A percentile compares a stretch with the other conserved stretches of the same genome.
phyloP scores from a whole-genome alignment of 768 basidiomycete species.

The Mycena pura region DNA sequence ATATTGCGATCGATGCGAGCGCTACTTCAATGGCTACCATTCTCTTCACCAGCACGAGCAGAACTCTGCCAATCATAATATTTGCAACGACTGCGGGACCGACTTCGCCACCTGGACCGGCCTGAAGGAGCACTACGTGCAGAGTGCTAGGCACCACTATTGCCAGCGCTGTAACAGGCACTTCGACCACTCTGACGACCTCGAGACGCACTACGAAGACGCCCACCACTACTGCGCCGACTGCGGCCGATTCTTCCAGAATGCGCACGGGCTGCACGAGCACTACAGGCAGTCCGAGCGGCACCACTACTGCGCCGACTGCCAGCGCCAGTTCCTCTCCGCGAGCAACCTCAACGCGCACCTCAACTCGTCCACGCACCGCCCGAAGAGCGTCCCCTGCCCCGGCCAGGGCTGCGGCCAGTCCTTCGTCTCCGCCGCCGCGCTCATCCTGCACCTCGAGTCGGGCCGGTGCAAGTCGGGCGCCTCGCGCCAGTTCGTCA shows the following conservation, averaged over 20 bases:
- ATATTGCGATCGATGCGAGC: slow-evolving; percentile 47
- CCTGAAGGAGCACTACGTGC: slow-evolving; percentile 58
- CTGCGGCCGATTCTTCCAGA: slow-evolving; percentile 52
- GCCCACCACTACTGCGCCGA: slow-evolving; percentile 50
- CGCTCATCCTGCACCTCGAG: slow-evolving; percentile 70
- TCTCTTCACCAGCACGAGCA: slow-evolving; percentile 44
- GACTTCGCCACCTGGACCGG: slow-evolving; percentile 50
- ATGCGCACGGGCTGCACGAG: slow-evolving; percentile 46
- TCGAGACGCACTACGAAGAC: slow-evolving; percentile 48
- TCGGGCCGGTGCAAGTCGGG: slow-evolving; percentile 62
- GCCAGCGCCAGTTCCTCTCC: slow-evolving; percentile 50
- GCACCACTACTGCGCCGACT: slow-evolving; percentile 53
- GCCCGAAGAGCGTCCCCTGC: slow-evolving; percentile 42
- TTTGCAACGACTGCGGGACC: slow-evolving; percentile 51
- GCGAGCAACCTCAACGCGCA: slow-evolving; percentile 52
- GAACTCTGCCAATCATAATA: slow-evolving; percentile 46
- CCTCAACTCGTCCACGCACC: slow-evolving; percentile 59
- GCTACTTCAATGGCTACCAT: slow-evolving; percentile 36
- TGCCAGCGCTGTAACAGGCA: slow-evolving; percentile 59
- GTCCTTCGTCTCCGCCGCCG: slow-evolving; percentile 58
- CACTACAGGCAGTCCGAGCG: slow-evolving; percentile 53
- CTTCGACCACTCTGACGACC: slow-evolving; percentile 40
- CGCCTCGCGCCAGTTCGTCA: slow-evolving; percentile 46
- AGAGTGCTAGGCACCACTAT: slow-evolving; percentile 55
- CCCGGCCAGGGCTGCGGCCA: slow-evolving; percentile 50